Conservation (phyloP, 2,329 filamentous ascomycete genomes). For the Sporothrix protearum region DNA sequence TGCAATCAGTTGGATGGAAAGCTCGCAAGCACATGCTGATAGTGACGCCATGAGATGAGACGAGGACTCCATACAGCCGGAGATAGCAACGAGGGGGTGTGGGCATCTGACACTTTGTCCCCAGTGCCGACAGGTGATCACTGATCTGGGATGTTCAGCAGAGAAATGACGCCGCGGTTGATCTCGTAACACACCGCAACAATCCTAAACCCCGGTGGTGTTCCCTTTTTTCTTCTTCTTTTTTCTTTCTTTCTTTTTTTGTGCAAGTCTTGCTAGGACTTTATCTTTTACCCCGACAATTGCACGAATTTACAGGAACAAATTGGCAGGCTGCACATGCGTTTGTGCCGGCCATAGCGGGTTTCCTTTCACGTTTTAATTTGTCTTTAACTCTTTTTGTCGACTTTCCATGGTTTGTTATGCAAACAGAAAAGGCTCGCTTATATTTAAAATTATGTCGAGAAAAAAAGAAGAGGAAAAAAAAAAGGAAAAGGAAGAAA, state of each 20-base stretch:
- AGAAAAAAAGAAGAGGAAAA: not conserved
- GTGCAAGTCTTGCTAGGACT: not conserved
- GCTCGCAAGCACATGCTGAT: constrained; percentile 4
- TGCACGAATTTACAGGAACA: not conserved
- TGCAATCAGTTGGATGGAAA: not conserved
- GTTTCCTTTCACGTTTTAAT: not conserved
- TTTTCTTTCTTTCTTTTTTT: not conserved
- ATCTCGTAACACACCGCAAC: not conserved
- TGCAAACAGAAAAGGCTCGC: not conserved
- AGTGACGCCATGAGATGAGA: not conserved
- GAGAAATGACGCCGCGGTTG: not conserved
- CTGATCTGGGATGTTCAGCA: not conserved
- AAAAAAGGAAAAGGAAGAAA: not conserved
- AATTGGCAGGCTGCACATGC: not conserved
- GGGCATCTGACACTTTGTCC: not conserved
- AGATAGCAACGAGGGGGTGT: not conserved
- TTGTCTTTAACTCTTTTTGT: not conserved
- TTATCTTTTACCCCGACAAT: not conserved
- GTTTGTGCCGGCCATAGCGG: not conserved
- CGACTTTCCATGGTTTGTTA: not conserved
- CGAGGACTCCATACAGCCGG: not conserved
- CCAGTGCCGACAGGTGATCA: not conserved
- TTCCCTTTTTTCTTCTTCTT: not conserved
- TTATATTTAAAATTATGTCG: not conserved
- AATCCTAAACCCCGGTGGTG: not conserved